Evolutionary conservation across 2,329 filamentous ascomycete species (phyloP).

Genomic region (Alternaria incomplexa): DNA sequence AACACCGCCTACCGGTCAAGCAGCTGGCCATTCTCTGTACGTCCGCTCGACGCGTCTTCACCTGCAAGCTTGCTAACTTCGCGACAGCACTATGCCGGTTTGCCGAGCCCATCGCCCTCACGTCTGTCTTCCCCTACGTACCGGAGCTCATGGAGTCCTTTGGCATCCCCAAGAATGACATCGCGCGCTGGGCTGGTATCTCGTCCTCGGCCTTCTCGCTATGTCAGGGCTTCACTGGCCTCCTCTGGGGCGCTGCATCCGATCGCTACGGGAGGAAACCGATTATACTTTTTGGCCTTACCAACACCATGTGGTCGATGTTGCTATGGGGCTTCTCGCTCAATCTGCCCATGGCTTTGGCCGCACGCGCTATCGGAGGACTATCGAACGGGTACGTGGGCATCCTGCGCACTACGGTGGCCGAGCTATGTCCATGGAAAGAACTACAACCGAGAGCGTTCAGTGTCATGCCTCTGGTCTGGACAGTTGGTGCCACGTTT

Average conservation of each 20-base stretch:
- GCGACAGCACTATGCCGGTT: conserved; percentile 85
- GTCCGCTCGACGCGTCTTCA: background rate
- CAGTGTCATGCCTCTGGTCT: conserved; percentile 90
- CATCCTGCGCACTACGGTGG: conserved; percentile 89
- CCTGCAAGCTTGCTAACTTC: conserved; percentile 6
- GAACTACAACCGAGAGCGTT: conserved; percentile 89
- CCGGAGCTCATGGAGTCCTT: conserved; percentile 60
- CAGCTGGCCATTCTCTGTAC: conserved; percentile 50
- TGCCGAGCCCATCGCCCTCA: conserved; percentile 90
- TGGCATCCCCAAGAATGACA: conserved; percentile 47
- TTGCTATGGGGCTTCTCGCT: conserved; percentile 84
- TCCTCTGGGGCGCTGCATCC: conserved; percentile 86
- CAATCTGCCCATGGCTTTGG: conserved; percentile 79
- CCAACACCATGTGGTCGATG: conserved; percentile 81
- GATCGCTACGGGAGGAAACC: conserved; percentile 86
- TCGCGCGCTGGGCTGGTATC: conserved; percentile 76
- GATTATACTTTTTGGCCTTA: conserved; percentile 74
- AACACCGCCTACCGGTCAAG: conserved; percentile 47
- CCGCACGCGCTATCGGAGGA: conserved; percentile 78
- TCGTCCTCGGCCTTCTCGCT: conserved; percentile 83
- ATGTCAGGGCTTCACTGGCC: conserved; percentile 79
- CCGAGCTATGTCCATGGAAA: conserved; percentile 86
- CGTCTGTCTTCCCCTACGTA: conserved; percentile 93
- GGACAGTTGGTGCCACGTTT: conserved; percentile 85
- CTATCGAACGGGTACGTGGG: conserved; percentile 83